These are phyloP conservation scores for Fraxinus greggii DNA, from an alignment of 305 asterid species.

Conservation along the genomic window DNA sequence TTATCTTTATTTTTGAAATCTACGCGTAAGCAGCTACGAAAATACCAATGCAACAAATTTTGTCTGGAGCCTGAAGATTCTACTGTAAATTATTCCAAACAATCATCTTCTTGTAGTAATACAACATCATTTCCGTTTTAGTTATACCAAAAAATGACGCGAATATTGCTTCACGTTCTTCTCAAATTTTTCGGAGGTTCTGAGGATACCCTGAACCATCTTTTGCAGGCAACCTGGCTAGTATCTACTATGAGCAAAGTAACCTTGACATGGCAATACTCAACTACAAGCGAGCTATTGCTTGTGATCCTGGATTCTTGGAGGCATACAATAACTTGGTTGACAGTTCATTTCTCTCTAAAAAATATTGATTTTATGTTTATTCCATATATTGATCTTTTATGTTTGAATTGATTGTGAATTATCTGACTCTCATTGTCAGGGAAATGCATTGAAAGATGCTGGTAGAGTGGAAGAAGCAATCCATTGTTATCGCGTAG, in stretches of 20 bases:
- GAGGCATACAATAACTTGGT: constrained; percentile 98
- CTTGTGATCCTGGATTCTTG: constrained; percentile 86
- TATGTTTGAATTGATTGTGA: constrained; percentile 9
- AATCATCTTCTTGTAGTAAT: constrained; percentile 7
- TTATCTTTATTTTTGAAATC: constrained; percentile 1
- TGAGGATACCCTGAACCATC: constrained; percentile 23
- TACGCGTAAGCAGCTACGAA: neutral
- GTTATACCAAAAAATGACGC: neutral
- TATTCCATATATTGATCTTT: neutral
- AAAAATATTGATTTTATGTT: neutral
- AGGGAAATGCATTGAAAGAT: constrained; percentile 99
- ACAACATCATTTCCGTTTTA: neutral
- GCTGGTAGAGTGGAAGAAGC: constrained; percentile 96
- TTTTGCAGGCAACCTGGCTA: constrained; percentile 86
- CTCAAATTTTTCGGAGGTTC: neutral
- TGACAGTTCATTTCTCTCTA: constrained; percentile 21
- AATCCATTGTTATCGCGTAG: constrained; percentile 81
- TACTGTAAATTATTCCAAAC: constrained; percentile 6
- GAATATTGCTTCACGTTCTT: constrained; percentile 1
- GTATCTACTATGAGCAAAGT: constrained; percentile 89
- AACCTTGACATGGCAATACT: constrained; percentile 93
- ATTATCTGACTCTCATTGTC: constrained; percentile 21
- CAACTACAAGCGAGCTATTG: constrained; percentile 86
- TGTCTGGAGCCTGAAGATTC: constrained; percentile 1
- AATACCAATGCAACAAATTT: constrained; percentile 2